phyloP scores from a whole-genome alignment of 768 basidiomycete genomes.

The Xerocomus potaroensis region DNA sequence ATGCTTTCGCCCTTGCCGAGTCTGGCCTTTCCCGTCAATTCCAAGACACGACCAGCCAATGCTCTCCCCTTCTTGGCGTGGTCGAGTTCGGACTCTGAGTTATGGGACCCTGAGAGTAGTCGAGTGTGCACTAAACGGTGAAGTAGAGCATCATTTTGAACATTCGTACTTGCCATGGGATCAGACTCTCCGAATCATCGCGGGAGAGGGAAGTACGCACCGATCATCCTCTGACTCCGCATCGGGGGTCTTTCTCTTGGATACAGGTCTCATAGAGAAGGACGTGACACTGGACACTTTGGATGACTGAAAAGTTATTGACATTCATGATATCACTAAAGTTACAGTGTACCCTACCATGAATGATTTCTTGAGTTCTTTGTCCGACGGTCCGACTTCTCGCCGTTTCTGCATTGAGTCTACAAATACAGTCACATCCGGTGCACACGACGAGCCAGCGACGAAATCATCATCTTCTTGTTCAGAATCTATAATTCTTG shows the following conservation, averaged over 20 bases:
- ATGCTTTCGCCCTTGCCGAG: slow-evolving; percentile 70
- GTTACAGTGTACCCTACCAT: slow-evolving; percentile 65
- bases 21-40: slow-evolving; percentile 62
- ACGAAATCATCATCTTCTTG: slow-evolving; percentile 45
- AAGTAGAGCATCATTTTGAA: slow-evolving; percentile 72
- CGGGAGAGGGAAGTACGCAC: slow-evolving; percentile 29
- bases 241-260: slow-evolving; percentile 17
- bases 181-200: background rate
- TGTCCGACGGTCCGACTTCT: slow-evolving; percentile 23
- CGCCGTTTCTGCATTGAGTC: slow-evolving; percentile 30
- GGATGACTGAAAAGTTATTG: slow-evolving; percentile 54
- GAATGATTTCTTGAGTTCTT: slow-evolving; percentile 58
- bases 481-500: slow-evolving; percentile 32
- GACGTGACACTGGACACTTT: slow-evolving; percentile 59
- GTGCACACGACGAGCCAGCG: slow-evolving; percentile 30
- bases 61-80: slow-evolving; percentile 71
- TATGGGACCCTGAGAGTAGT: slow-evolving; percentile 68
- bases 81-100: slow-evolving; percentile 55
- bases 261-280: slow-evolving; percentile 17
- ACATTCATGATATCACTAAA: background rate
- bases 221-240: slow-evolving; percentile 54
- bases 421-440: slow-evolving; percentile 57
- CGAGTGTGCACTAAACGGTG: slow-evolving; percentile 79
- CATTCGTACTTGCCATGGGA: slow-evolving; percentile 51
- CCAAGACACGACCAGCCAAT: slow-evolving; percentile 71